Conservation (phyloP, 495 filamentous ascomycete genomes). For the Penicillium robsamsonii region DNA sequence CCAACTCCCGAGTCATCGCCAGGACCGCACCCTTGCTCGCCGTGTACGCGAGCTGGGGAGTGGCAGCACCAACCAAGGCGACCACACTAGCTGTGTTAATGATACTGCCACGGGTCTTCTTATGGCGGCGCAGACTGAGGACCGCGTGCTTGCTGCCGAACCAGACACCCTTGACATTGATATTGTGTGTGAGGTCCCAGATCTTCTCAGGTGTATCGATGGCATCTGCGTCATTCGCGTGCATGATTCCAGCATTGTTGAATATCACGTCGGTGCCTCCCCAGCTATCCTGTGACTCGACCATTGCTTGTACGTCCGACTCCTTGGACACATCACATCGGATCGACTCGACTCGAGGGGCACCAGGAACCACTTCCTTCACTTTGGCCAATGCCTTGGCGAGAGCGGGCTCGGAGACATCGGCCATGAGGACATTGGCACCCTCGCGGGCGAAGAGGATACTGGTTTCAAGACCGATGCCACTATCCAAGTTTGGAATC, state of each 20-base stretch:
- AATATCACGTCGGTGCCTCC: constrained; percentile 95
- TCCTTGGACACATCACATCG: constrained; percentile 71
- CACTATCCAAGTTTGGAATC: constrained; percentile 48
- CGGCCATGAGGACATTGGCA: constrained; percentile 79
- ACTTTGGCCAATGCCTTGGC: constrained; percentile 65
- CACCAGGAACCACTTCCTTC: constrained; percentile 63
- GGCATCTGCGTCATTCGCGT: constrained; percentile 81
- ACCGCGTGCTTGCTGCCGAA: constrained; percentile 93
- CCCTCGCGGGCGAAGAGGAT: constrained; percentile 91
- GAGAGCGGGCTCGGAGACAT: constrained; percentile 71
- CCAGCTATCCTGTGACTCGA: constrained; percentile 75
- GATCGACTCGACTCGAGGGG: constrained; percentile 55
- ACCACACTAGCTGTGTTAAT: constrained; percentile 97
- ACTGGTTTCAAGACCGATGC: constrained; percentile 90
- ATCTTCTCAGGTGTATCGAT: constrained; percentile 81
- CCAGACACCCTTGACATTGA: constrained; percentile 99
- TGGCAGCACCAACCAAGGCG: constrained; percentile 88
- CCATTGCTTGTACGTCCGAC: constrained; percentile 63
- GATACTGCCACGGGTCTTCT: constrained; percentile 74
- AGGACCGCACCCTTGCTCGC: constrained; percentile 93
- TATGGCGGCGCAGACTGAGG: constrained; percentile 71
- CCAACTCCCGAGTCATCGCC: constrained; percentile 77
- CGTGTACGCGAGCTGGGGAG: constrained; percentile 93
- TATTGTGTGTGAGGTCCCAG: constrained; percentile 90
- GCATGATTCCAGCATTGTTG: constrained; percentile 99